These are phyloP conservation scores for Coniochaeta sp. DNA, from an alignment of 2,329 filamentous ascomycete genomes.

Conservation along the genomic window DNA sequence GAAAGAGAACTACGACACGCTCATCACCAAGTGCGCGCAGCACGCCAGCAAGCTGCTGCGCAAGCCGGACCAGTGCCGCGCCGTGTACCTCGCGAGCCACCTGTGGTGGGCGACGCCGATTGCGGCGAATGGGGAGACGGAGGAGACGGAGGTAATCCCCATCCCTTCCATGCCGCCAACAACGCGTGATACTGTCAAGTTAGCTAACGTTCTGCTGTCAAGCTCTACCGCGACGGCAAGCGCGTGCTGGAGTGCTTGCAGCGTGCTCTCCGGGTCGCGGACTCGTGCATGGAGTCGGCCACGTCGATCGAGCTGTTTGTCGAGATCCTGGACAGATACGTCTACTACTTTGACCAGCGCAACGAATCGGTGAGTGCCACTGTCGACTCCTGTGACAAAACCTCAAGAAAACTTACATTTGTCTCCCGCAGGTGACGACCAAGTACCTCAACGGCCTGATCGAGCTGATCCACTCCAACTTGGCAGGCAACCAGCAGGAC, in stretches of 20 bases:
- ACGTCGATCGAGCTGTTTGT: constrained; percentile 97
- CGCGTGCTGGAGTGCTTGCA: constrained; percentile 94
- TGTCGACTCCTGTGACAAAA: neutral
- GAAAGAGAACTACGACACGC: constrained; percentile 95
- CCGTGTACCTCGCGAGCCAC: constrained; percentile 93
- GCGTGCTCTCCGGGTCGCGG: constrained; percentile 87
- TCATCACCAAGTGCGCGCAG: constrained; percentile 95
- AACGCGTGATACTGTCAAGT: neutral
- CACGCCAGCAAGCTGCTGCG: constrained; percentile 95
- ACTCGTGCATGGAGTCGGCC: constrained; percentile 98
- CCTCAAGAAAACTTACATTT: neutral
- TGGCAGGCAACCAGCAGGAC: constrained; percentile 77
- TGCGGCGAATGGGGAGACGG: constrained; percentile 67
- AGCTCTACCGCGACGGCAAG: constrained; percentile 94
- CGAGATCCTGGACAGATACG: constrained; percentile 95
- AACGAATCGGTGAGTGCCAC: constrained; percentile 70
- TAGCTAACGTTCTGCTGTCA: constrained; percentile 3
- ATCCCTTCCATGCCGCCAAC: neutral
- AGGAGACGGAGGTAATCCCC: constrained; percentile 70
- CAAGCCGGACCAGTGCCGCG: constrained; percentile 96
- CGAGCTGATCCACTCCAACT: constrained; percentile 94
- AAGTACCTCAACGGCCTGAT: constrained; percentile 98
- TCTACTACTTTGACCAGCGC: constrained; percentile 99
- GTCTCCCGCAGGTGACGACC: constrained; percentile 63
- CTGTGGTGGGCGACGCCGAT: constrained; percentile 96